Evolutionary conservation across 257 asterid genomes (phyloP).

Genomic region (Ocimum tenuiflorum): DNA sequence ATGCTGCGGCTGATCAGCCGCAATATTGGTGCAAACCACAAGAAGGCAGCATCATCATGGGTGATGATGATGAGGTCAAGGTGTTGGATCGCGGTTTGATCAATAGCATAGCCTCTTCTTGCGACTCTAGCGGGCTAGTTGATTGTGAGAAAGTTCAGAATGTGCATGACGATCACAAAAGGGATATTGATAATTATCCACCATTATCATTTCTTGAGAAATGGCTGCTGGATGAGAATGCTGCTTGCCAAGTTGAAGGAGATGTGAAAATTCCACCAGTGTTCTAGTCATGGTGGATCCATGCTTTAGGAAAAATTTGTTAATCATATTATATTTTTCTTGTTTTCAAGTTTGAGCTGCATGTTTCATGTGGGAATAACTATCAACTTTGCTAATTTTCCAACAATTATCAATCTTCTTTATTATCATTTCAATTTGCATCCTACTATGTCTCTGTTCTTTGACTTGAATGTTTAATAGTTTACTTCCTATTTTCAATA

Average conservation of each 20-base stretch:
- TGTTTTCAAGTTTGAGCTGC: not conserved
- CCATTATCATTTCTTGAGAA: conserved; percentile 52
- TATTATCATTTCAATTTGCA: not conserved
- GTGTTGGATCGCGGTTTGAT: conserved; percentile 28
- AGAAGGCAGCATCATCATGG: not conserved
- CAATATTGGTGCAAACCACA: not conserved
- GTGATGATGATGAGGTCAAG: conserved; percentile 27
- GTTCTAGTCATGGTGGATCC: conserved; percentile 19
- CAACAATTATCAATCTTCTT: not conserved
- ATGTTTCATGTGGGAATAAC: not conserved
- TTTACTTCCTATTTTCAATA: too few relatives aligned
- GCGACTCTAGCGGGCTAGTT: conserved; percentile 26
- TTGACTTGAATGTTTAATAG: too few relatives aligned
- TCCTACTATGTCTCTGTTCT: too few relatives aligned
- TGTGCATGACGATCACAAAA: conserved; percentile 21
- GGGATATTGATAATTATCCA: conserved; percentile 22
- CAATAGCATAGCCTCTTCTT: conserved; percentile 19
- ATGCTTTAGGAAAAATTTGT: not conserved
- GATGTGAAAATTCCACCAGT: conserved; percentile 32
- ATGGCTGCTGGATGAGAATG: conserved; percentile 58
- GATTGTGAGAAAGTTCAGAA: conserved; percentile 25
- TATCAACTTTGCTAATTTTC: not conserved
- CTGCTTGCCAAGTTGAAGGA: conserved; percentile 34
- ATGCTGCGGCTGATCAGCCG: not conserved
- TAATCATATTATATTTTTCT: not conserved